Percentiles rank a stretch among this genome's conserved stretches.
phyloP scores from a whole-genome alignment of 2,329 filamentous ascomycete species.

The Didymella keratinophila region DNA sequence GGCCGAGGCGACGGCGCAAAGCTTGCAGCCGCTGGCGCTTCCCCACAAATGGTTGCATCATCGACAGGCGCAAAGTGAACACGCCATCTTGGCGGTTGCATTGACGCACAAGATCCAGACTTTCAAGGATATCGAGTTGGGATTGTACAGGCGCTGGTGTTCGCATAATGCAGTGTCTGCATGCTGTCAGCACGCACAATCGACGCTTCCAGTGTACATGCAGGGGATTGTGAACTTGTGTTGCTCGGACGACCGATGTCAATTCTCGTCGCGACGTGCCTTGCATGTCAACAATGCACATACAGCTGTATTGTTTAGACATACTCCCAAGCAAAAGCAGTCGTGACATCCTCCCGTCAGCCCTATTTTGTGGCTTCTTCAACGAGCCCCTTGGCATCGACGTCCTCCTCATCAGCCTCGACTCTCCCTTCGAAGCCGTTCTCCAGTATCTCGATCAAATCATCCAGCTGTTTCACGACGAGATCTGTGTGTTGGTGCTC shows the following conservation, averaged over 20 bases:
- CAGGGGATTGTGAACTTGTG: slow-evolving; percentile 13
- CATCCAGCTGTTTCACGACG: slow-evolving; percentile 73
- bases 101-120: neutral
- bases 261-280: slow-evolving; percentile 5
- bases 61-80: slow-evolving; percentile 3
- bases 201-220: slow-evolving; percentile 2
- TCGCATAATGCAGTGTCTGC: slow-evolving; percentile 7
- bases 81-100: slow-evolving; percentile 1
- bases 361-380: slow-evolving; percentile 22
- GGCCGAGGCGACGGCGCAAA: neutral
- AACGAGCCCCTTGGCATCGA: slow-evolving; percentile 37
- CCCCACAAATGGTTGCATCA: slow-evolving; percentile 21
- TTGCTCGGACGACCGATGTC: slow-evolving; percentile 18
- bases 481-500: slow-evolving; percentile 80
- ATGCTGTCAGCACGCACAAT: slow-evolving; percentile 2
- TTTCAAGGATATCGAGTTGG: neutral
- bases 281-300: slow-evolving; percentile 9
- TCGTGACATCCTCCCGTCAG: neutral
- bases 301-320: slow-evolving; percentile 2
- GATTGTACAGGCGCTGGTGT: neutral
- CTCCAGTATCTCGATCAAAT: slow-evolving; percentile 78
- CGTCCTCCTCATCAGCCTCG: slow-evolving; percentile 36
- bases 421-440: slow-evolving; percentile 70
- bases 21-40: slow-evolving; percentile 1
- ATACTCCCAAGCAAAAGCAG: neutral